Evolutionary conservation across 2,329 filamentous ascomycete genomes (phyloP), one percentile per base, ranked within the genome.

Genomic region (Neopestalotiopsis clavispora): DNA sequence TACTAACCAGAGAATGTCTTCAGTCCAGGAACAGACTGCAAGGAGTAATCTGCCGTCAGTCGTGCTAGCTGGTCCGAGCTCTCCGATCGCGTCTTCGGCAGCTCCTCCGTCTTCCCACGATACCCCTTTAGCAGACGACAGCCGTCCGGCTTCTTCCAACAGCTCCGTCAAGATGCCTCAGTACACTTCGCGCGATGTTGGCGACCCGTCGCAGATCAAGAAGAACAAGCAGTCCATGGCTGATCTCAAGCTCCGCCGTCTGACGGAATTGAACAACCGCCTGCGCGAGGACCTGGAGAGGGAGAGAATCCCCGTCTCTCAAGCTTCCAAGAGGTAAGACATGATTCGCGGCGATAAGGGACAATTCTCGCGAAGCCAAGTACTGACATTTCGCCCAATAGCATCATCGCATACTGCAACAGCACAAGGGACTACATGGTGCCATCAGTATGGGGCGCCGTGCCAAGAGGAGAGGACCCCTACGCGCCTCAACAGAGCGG

Each of bases 181-280:
- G 74, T 91, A 91, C 83, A 90, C 89, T 69, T 90, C 89, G 63
- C 87, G 89, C 76, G 89, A 91, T 78, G 87, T 89, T 71, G 88
- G 88, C 82, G 89, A 91, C 79, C 88, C 89, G 80, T 88, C 87
- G 77, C 89, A 91, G 80, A 89, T 90, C 76, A 90, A 89, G 88
- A 97, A 95, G 86, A 98, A 97, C 86, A 98, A 98, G 87, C 96
- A 98, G 85, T 97, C 94, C 80, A 98, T 99, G 94, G 95, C 95
- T 75, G 96, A 99, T 82, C 89, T 99, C 73, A 99, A 99, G 88
- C 90, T 98, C 78, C 92, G 96, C 78, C 92, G 96, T 73, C 87
- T 99, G 83, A 98, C 95, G 71, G 96, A 99, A 85, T 90, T 99
- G 78, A 99, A 98, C 87, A 94, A 94, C 83, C 92, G 96, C 76